phyloP scores from a whole-genome alignment of 768 basidiomycete species.

The Galerina sulciceps region DNA sequence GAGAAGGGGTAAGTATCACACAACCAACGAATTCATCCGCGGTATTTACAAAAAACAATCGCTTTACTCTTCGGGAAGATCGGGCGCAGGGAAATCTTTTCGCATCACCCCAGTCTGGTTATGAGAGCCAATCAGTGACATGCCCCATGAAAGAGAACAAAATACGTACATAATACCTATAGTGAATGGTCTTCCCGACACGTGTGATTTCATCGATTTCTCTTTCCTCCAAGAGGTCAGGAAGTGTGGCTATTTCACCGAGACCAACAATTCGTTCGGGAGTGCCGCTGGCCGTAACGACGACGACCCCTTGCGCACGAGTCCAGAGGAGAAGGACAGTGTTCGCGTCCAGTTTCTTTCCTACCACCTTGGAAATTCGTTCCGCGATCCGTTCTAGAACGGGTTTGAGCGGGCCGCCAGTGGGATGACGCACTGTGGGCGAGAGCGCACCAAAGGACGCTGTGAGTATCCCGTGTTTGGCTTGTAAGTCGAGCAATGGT shows the following conservation, averaged over 20 bases:
- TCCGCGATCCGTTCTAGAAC: conserved; percentile 38
- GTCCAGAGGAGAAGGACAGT: conserved; percentile 38
- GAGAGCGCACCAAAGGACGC: conserved; percentile 41
- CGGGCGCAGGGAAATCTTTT: conserved; percentile 34
- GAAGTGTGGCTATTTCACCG: conserved; percentile 29
- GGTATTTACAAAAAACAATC: not conserved
- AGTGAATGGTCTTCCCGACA: conserved; percentile 38
- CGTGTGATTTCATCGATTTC: conserved; percentile 39
- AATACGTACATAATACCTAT: conserved; percentile 36
- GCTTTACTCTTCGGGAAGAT: conserved; percentile 28
- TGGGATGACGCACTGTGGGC: conserved; percentile 39
- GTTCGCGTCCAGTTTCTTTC: conserved; percentile 25
- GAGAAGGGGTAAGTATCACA: not conserved
- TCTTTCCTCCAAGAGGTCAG: conserved; percentile 29
- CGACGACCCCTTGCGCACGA: conserved; percentile 33
- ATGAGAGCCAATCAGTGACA: not conserved
- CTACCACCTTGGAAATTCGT: conserved; percentile 24
- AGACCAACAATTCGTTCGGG: conserved; percentile 31
- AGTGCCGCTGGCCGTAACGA: conserved; percentile 37
- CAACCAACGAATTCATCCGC: not conserved
- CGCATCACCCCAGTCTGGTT: conserved; percentile 38
- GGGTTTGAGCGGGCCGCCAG: conserved; percentile 41
- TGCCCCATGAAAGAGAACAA: not conserved
- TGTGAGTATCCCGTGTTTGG: conserved; percentile 40
- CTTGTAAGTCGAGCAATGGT: conserved; percentile 37